Base-by-base conservation (phyloP, 1,284 basidiomycete species). In the Trichosporon sp. region DNA sequence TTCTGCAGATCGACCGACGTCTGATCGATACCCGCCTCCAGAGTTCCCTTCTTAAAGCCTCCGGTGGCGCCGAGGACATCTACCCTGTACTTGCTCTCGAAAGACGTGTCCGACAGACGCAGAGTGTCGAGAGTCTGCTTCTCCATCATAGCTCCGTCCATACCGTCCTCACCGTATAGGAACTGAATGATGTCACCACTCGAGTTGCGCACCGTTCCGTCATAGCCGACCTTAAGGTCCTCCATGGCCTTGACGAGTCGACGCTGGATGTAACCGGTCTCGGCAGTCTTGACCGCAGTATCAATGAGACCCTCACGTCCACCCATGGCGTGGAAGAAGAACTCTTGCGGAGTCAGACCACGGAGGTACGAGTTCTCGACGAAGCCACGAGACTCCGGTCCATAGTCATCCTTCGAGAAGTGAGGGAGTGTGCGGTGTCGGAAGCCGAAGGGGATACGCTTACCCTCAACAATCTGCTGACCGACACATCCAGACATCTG, bases 271-370 rank as follows among this genome's bases (percentile, higher is more conserved):
- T 99, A 99, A 78, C 97, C 97, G 0, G 97, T 99, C 85, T 99
- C 97, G 65, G 97, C 97, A 6, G 97, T 99, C 87, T 99, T 99
- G 85, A 99, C 96, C 37, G 97, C 97, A 1, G 97, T 99, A 88
- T 99, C 97, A 78, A 99, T 98, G 68, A 99, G 86, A 88, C 97
- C 97, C 84, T 99, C 97, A 79, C 97, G 92, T 86, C 97, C 97
- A 79, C 96, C 96, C 97, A 99, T 99, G 70, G 97, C 97, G 85
- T 99, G 97, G 90, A 99, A 99, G 89, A 99, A 99, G 88, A 96
- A 99, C 82, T 99, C 97, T 78, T 98, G 96, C 0, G 97, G 96
- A 0, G 96, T 99, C 73, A 99, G 84, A 65, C 97, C 97, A 76
- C 96, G 92, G 37, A 99, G 87, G 80, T 99, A 99, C n/a, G 97